Conservation (phyloP, 1,139 yeast genomes). For the Saccharomycopsis phalli region DNA sequence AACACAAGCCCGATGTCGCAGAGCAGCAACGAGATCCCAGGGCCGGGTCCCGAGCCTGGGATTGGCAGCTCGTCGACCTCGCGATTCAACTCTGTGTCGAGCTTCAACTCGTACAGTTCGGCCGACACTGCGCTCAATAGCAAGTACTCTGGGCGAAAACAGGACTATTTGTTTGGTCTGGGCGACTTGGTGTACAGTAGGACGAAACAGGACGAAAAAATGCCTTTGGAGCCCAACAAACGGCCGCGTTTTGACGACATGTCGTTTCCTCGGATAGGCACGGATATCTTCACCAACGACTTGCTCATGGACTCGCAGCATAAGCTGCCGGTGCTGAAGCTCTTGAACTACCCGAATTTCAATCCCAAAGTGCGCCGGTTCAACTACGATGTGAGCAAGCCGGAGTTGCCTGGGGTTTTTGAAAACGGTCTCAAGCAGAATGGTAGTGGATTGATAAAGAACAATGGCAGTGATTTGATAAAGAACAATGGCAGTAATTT, state of each 20-base stretch:
- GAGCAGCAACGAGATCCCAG: neutral
- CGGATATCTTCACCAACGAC: constrained; percentile 13
- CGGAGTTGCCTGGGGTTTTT: no score
- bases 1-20: neutral
- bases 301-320: neutral
- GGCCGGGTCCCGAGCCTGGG: neutral
- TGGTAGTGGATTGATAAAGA: neutral
- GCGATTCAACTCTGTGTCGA: neutral
- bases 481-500: constrained; percentile 3
- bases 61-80: neutral
- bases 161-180: constrained; percentile 10
- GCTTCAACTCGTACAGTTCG: neutral
- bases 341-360: constrained; percentile 11
- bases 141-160: no score
- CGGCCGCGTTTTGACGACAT: constrained; percentile 3
- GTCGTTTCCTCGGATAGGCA: constrained; percentile 14
- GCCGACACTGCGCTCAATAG: neutral
- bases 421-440: no score
- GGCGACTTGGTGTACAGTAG: constrained; percentile 15
- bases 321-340: constrained; percentile 1
- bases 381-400: constrained; percentile 9
- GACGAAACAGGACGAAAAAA: neutral
- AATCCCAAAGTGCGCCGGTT: constrained; percentile 10
- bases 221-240: neutral
- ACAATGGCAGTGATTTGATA: neutral